These are phyloP conservation scores for Kitagawia praeruptora DNA, from an alignment of 129 eudicot genomes.

Conservation along the genomic window DNA sequence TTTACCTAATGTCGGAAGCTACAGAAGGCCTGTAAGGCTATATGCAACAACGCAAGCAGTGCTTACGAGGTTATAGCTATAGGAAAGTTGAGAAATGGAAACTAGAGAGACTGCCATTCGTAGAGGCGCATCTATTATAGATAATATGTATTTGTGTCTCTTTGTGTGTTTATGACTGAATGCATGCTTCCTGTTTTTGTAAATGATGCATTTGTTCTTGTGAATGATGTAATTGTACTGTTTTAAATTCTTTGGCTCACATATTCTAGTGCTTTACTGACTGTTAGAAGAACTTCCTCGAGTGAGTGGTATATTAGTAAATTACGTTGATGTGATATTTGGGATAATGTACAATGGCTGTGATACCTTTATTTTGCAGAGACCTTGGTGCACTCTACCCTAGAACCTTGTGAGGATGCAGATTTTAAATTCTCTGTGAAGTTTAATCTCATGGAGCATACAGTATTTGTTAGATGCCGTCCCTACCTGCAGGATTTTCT, in stretches of 20 bases:
- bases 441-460: constrained; percentile 73
- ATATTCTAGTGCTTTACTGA: neutral
- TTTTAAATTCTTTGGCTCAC: neutral
- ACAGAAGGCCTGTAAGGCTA: neutral
- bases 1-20: neutral
- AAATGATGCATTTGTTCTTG: neutral
- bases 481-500: constrained; percentile 77
- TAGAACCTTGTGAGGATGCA: constrained; percentile 80
- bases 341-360: neutral
- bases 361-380: constrained; percentile 44
- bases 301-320: neutral
- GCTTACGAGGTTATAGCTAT: neutral
- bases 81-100: neutral
- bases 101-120: neutral
- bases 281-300: neutral
- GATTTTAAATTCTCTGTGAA: constrained; percentile 89
- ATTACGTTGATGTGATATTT: neutral
- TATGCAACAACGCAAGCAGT: neutral
- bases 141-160: neutral
- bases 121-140: neutral
- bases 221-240: neutral
- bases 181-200: neutral
- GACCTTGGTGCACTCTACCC: constrained; percentile 98
- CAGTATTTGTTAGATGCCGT: constrained; percentile 88
- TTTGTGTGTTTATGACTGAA: neutral